Base-by-base conservation (phyloP, 2,329 filamentous ascomycete species). In the Gaeumannomyces tritici region DNA sequence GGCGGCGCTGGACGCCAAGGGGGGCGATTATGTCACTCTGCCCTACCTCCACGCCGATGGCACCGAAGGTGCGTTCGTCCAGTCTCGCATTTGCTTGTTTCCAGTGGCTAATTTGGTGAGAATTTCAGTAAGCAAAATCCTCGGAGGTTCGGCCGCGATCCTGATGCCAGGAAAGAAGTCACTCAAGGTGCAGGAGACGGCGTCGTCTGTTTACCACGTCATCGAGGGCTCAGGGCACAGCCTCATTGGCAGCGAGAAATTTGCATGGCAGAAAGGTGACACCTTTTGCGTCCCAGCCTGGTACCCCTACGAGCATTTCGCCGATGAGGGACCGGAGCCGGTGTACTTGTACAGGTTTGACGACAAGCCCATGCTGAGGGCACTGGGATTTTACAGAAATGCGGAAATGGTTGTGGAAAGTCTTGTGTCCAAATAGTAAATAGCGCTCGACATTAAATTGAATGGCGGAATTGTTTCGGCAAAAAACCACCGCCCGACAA, bases 231-330 rank as follows among this genome's bases (percentile, higher is more conserved):
- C 65, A 0, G 83, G 82, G 0, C 65, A 72, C 27, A 74, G 74
- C 1, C 66, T 65, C 0, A 75, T 84, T 55, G 73, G 72, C 2
- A 76, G 71, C 0, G 65, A 74, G 59, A 69, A 62, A 4, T 66
- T 77, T 29, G 28, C 60, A 0, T 84, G 82, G 81, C 76, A 77
- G 63, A 68, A 73, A 55, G 77, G 80, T 2, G 82, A 85, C 67
- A 84, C 80, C 0, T 84, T 85, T 63, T 81, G 78, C 64, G 72
- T 85, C 15, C 82, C 82, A 0, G 69, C 80, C 0, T 84, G 82
- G 82, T 70, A 81, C 60, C 67, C 64, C 15, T 82, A 80, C 63
- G 74, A 80, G 66, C 80, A 83, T 65, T 75, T 76, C 61, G 77
- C 80, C 1, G 69, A 69, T 15, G 67, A 62, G 2, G 60, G 63